A percentile compares a stretch with the other conserved stretches of the same genome.
These are phyloP conservation scores for Ganoderma lucidum DNA, from an alignment of 1,284 basidiomycete genomes.

Conservation along the genomic window DNA sequence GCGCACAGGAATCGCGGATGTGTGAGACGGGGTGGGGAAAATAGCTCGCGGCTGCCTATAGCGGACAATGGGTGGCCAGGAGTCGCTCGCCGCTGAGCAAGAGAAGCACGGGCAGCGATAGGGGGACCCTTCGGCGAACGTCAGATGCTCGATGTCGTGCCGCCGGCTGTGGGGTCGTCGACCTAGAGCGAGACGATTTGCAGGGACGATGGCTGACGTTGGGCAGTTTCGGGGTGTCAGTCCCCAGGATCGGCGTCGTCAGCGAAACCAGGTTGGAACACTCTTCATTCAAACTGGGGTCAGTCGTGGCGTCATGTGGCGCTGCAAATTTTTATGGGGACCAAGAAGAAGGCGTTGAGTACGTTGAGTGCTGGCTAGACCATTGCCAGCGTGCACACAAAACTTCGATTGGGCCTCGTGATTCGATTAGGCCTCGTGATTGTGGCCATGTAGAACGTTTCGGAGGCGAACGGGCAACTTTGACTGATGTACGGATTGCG, in stretches of 20 bases:
- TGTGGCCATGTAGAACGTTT: background rate
- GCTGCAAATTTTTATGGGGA: constrained; percentile 8
- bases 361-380: background rate
- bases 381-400: background rate
- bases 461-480: background rate
- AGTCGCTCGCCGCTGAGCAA: constrained; percentile 5
- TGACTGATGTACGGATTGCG: background rate
- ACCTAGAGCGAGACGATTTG: background rate
- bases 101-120: constrained; percentile 21
- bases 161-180: constrained; percentile 12
- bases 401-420: background rate
- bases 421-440: too few species aligned
- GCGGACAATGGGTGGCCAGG: constrained; percentile 17
- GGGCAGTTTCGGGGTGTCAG: constrained; percentile 6
- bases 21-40: constrained; percentile 13
- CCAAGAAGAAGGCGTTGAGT: background rate
- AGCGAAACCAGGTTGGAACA: constrained; percentile 4
- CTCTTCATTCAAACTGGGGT: background rate
- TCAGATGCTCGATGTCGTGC: constrained; percentile 28
- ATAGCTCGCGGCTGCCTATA: constrained; percentile 3
- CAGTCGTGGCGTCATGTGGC: constrained; percentile 5
- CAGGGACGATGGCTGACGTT: constrained; percentile 8
- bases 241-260: constrained; percentile 19
- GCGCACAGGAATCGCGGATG: constrained; percentile 25
- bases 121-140: constrained; percentile 18